A percentile compares a stretch with the other conserved stretches of the same genome.
phyloP scores from a whole-genome alignment of 1,284 basidiomycete genomes.

The Paramarasmius palmivorus region DNA sequence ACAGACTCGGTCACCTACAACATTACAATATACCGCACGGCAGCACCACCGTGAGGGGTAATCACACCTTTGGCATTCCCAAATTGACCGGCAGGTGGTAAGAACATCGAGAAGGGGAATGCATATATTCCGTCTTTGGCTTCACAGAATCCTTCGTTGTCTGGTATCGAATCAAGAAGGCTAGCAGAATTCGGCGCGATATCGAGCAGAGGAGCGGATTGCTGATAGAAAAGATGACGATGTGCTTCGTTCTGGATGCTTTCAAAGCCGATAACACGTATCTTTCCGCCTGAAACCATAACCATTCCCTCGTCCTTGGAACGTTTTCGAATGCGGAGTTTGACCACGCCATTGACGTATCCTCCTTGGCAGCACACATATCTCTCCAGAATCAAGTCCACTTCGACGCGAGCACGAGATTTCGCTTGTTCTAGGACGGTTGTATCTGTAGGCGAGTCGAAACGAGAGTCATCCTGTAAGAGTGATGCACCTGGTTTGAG shows the following conservation, averaged over 20 bases:
- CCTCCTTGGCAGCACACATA: constrained; percentile 84
- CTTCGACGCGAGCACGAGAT: constrained; percentile 73
- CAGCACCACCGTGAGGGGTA: constrained; percentile 54
- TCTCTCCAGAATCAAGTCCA: constrained; percentile 81
- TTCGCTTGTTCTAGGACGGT: constrained; percentile 66
- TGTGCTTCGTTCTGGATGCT: constrained; percentile 60
- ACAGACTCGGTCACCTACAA: constrained; percentile 47
- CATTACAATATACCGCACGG: constrained; percentile 86
- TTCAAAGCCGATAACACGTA: constrained; percentile 89
- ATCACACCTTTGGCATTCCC: constrained; percentile 72
- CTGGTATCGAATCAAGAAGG: constrained; percentile 54
- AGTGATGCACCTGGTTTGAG: constrained; percentile 55
- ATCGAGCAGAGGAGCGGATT: constrained; percentile 61
- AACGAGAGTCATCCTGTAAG: constrained; percentile 25
- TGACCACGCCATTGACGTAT: constrained; percentile 71
- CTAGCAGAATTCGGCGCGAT: constrained; percentile 45
- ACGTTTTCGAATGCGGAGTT: constrained; percentile 67
- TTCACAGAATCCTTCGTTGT: constrained; percentile 72
- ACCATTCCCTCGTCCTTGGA: constrained; percentile 60
- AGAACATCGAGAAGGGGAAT: constrained; percentile 78
- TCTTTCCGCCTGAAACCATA: constrained; percentile 76
- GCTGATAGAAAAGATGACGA: constrained; percentile 88
- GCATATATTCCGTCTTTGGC: constrained; percentile 71
- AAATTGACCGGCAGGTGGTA: constrained; percentile 64
- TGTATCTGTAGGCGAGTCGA: constrained; percentile 21